phyloP scores from a whole-genome alignment of 371 early-diverging fungal genomes.

The Mortierella sp. region DNA sequence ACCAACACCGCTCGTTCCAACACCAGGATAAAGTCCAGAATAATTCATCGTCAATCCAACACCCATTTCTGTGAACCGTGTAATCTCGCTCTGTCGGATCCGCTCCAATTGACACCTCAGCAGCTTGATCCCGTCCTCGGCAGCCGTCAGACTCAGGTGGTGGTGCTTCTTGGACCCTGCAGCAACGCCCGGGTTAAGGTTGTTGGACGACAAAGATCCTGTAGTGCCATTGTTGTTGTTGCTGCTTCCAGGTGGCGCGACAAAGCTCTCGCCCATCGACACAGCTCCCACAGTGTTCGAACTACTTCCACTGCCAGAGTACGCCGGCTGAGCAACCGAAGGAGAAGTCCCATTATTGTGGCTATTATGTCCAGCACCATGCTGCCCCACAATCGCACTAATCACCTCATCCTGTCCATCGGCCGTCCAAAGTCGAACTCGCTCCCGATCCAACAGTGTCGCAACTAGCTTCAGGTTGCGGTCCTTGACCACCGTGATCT shows the following conservation, averaged over 20 bases:
- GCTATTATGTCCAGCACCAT: constrained; percentile 14
- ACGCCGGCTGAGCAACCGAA: neutral
- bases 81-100: constrained; percentile 55
- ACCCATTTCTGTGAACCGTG: constrained; percentile 55
- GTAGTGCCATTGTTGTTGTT: neutral
- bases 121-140: constrained; percentile 55
- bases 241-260: neutral
- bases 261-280: constrained; percentile 19
- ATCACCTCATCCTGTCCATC: constrained; percentile 56
- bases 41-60: constrained; percentile 49
- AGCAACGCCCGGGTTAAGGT: constrained; percentile 25
- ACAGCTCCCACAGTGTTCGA: constrained; percentile 21
- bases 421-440: constrained; percentile 52
- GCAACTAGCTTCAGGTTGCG: constrained; percentile 48
- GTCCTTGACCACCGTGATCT: constrained; percentile 55
- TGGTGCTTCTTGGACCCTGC: constrained; percentile 50
- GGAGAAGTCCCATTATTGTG: neutral
- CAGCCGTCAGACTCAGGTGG: constrained; percentile 51
- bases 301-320: neutral
- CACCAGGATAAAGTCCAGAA: constrained; percentile 29
- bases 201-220: constrained; percentile 4
- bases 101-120: constrained; percentile 51
- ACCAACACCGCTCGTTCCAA: neutral
- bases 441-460: constrained; percentile 52
- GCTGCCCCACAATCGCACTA: constrained; percentile 51